Base-by-base conservation (phyloP, 257 asterid species). In the Salvia splendens region DNA sequence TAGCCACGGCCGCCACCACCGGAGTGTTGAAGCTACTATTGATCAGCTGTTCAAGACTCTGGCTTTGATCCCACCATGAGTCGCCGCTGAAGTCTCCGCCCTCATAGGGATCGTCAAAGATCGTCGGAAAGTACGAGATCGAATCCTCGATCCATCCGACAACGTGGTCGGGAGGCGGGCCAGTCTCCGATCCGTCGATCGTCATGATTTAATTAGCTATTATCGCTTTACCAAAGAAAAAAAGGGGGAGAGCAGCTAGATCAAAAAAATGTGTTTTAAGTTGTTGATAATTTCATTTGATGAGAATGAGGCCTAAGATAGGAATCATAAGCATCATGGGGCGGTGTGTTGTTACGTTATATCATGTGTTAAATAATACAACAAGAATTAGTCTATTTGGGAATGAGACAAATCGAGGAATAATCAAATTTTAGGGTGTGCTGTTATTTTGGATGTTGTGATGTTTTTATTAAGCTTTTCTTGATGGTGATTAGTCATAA, bases 371-470 rank as follows among this genome's bases (percentile, higher is more conserved):
- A 76, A 79, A 61, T 74, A 75, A 77, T 67, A 61, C 36, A 52
- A 65, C 63, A 35, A 53, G 68, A 46, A 74, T 57, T 78, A 68
- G 68, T 61, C 67, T 28, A 69, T 75, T 53, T 11, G 32, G 30
- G 79, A 73, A 85, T 75, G 77, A 65, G 96, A 89, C 95, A 72
- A 56, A 14, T 43, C 4, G 43, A 61, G 33, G 91, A 80, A 87
- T 87, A 81, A 81, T 78, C 71, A 82, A 83, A 67, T 24, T 24
- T 33, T 48, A 20, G 61, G 77, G 76, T 67, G 80, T 83, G 95
- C 86, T 82, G 92, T 76, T 82, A 61, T 77, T 84, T 89, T 85
- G 93, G 92, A 80, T 48, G 88, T 82, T 66, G 42, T 77, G 91
- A 38, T 85, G 95, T 75, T 79, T 71, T 68, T 75, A 80, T 82